Conservation (phyloP, 257 asterid species). For the Nyctanthes arbortristis region DNA sequence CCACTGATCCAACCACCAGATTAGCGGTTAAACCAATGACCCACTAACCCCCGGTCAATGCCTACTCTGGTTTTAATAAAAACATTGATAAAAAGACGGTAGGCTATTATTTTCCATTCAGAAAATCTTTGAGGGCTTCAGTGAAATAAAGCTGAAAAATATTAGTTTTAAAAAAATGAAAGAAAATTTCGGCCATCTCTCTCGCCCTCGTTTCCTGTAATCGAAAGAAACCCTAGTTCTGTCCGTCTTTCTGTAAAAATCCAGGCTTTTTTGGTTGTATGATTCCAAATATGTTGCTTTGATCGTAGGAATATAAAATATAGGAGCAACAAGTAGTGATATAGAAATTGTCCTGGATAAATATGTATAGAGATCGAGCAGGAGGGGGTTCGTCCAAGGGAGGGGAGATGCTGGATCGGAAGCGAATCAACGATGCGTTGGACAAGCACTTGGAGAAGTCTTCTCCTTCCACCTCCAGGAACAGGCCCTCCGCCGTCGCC, state of each 20-base stretch:
- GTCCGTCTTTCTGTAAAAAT: not conserved
- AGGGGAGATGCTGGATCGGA: constrained; percentile 58
- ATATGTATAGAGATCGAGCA: constrained; percentile 61
- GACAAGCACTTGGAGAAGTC: constrained; percentile 60
- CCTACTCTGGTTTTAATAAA: too few species aligned
- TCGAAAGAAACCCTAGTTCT: constrained; percentile 3
- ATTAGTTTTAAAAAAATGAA: not conserved
- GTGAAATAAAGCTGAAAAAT: too few species aligned
- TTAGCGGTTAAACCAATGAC: too few species aligned
- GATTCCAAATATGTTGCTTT: not conserved
- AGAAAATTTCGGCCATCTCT: too few species aligned
- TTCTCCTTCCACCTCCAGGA: constrained; percentile 53
- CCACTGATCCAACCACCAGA: too few species aligned
- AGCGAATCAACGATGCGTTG: constrained; percentile 57
- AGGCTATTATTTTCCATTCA: too few species aligned
- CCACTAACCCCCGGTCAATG: too few species aligned
- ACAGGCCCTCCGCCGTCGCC: constrained; percentile 39
- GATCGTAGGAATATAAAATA: not conserved
- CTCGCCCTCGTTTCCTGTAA: not conserved
- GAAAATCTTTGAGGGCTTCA: too few species aligned
- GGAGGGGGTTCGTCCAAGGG: constrained; percentile 47
- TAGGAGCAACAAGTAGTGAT: not conserved
- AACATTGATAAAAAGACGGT: too few species aligned
- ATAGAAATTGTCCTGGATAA: not conserved
- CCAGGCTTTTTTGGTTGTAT: not conserved